Evolutionary conservation across 805 yeast genomes (phyloP).

Genomic region (Sungouiella blattae): DNA sequence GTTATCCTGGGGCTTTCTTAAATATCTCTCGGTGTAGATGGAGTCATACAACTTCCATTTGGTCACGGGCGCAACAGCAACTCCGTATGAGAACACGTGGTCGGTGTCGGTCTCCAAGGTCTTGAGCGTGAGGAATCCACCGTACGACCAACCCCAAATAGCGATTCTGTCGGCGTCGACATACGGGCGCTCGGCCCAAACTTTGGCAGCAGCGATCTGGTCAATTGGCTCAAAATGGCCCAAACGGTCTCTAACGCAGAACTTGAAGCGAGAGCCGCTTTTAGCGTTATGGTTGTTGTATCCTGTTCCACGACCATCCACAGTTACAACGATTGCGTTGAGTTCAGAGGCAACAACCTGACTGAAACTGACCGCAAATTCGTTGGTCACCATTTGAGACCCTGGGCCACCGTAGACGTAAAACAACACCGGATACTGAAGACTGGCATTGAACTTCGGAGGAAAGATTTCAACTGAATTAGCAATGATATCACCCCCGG

Average conservation of each 20-base stretch:
- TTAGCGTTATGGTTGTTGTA: slow-evolving; percentile 57
- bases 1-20: slow-evolving; percentile 78
- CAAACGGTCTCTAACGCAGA: slow-evolving; percentile 73
- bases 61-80: slow-evolving; percentile 97
- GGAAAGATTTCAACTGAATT: slow-evolving; percentile 80
- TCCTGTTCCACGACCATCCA: slow-evolving; percentile 97
- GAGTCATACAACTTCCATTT: slow-evolving; percentile 92
- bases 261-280: slow-evolving; percentile 59
- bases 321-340: slow-evolving; percentile 84
- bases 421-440: slow-evolving; percentile 81
- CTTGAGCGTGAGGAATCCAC: slow-evolving; percentile 90
- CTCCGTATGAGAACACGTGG: slow-evolving; percentile 75
- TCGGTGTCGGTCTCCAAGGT: slow-evolving; percentile 80
- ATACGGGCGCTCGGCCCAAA: slow-evolving; percentile 60
- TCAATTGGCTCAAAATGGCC: slow-evolving; percentile 83
- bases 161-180: slow-evolving; percentile 70
- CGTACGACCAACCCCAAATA: slow-evolving; percentile 98
- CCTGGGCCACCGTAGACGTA: slow-evolving; percentile 96
- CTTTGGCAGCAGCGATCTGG: slow-evolving; percentile 79
- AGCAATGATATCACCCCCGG: slow-evolving; percentile 44
- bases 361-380: slow-evolving; percentile 62
- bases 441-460: slow-evolving; percentile 55
- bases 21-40: slow-evolving; percentile 90
- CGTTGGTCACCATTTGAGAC: slow-evolving; percentile 72
- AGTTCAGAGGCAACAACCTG: slow-evolving; percentile 73